A percentile compares a stretch with the other conserved stretches of the same genome.
phyloP scores from a whole-genome alignment of 2,329 filamentous ascomycete genomes.

The Alternaria consortialis region DNA sequence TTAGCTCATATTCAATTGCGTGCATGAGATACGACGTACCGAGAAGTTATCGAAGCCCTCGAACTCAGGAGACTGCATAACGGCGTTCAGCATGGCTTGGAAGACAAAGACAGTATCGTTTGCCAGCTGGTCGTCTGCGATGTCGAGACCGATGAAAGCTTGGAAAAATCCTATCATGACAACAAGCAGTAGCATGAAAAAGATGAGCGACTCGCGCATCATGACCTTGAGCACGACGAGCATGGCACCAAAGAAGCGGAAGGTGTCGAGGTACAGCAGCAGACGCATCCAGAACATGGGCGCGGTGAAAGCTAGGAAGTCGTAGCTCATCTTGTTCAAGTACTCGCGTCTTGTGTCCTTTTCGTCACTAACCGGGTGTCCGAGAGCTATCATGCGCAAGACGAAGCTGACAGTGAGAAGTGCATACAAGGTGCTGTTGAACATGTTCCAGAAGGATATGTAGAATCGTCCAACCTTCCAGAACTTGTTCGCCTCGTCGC shows the following conservation, averaged over 20 bases:
- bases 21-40: conserved; percentile 28
- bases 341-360: conserved; percentile 57
- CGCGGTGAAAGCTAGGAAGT: conserved; percentile 90
- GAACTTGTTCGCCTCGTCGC: conserved; percentile 86
- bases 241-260: conserved; percentile 98
- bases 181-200: conserved; percentile 88
- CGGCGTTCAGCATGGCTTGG: conserved; percentile 84
- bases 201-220: conserved; percentile 80
- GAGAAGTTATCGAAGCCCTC: conserved; percentile 87
- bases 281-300: conserved; percentile 98
- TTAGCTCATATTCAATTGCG: conserved; percentile 8
- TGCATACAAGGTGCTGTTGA: conserved; percentile 84
- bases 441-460: conserved; percentile 95
- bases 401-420: conserved; percentile 81
- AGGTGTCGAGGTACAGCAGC: conserved; percentile 88
- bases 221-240: conserved; percentile 86
- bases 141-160: conserved; percentile 90
- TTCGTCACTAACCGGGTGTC: conserved; percentile 61
- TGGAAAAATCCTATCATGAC: conserved; percentile 89
- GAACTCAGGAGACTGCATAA: conserved; percentile 94
- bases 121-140: conserved; percentile 72
- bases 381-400: conserved; percentile 79
- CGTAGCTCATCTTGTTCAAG: conserved; percentile 87
- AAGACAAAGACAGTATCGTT: conserved; percentile 77
- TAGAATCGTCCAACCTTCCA: conserved; percentile 95